Evolutionary conservation across 2,329 filamentous ascomycete genomes (phyloP).

Genomic region (Aspergillus arachidicola): DNA sequence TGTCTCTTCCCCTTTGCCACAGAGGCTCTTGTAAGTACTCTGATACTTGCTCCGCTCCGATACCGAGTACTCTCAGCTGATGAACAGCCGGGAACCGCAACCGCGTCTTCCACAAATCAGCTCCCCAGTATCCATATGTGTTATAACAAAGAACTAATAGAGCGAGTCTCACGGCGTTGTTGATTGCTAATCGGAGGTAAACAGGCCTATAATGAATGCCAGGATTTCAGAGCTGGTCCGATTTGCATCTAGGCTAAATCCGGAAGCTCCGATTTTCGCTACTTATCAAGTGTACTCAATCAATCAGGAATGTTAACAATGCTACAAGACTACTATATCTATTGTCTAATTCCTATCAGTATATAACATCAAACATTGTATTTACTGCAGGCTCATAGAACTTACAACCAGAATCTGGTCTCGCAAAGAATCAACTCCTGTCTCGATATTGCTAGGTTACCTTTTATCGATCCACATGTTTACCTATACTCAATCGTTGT

Average conservation of each 20-base stretch:
- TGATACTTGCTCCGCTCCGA: background rate
- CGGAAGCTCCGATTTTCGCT: background rate
- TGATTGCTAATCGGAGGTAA: background rate
- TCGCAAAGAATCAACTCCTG: background rate
- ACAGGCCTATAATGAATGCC: background rate
- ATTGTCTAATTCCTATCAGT: background rate
- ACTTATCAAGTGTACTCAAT: background rate
- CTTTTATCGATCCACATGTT: background rate
- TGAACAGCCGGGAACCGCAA: background rate
- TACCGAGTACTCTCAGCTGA: background rate
- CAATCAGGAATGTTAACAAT: background rate
- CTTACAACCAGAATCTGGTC: background rate
- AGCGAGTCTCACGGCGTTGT: background rate
- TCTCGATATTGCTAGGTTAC: no score
- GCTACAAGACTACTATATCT: background rate
- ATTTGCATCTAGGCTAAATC: background rate
- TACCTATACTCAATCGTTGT: background rate
- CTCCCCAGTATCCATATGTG: background rate
- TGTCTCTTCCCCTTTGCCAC: background rate
- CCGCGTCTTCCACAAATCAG: background rate
- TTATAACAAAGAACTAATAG: background rate
- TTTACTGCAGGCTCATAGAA: background rate
- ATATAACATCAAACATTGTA: background rate
- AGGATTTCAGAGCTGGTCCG: background rate
- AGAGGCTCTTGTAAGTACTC: background rate